Evolutionary conservation across 495 filamentous ascomycete genomes (phyloP).

Genomic region (Astrocystis sublimbata): DNA sequence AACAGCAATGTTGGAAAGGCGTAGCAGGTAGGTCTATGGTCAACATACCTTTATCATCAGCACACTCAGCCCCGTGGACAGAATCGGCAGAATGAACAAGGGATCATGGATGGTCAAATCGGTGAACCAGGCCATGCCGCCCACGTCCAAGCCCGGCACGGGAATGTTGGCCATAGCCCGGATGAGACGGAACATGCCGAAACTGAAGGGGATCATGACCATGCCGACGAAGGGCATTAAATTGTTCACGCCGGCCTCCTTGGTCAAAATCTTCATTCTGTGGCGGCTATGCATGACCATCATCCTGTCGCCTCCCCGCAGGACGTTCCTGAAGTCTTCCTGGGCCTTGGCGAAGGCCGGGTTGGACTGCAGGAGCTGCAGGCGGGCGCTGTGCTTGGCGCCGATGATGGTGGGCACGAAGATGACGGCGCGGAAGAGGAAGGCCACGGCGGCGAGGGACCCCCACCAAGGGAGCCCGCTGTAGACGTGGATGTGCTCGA

Average conservation of each 20-base stretch:
- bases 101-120: slow-evolving; percentile 82
- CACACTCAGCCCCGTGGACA: slow-evolving; percentile 37
- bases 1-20: too few species aligned
- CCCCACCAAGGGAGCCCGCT: slow-evolving; percentile 78
- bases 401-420: slow-evolving; percentile 64
- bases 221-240: slow-evolving; percentile 59
- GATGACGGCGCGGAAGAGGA: slow-evolving; percentile 63
- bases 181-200: slow-evolving; percentile 76
- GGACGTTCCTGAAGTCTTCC: slow-evolving; percentile 48
- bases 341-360: slow-evolving; percentile 53
- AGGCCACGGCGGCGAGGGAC: slow-evolving; percentile 63
- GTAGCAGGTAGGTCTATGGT: too few species aligned
- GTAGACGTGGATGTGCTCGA: slow-evolving; percentile 82
- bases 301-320: slow-evolving; percentile 39
- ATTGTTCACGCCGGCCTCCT: slow-evolving; percentile 53
- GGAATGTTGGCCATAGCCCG: slow-evolving; percentile 73
- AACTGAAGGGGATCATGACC: slow-evolving; percentile 69
- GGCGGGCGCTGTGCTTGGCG: slow-evolving; percentile 58
- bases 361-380: slow-evolving; percentile 50
- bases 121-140: slow-evolving; percentile 72
- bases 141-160: slow-evolving; percentile 71
- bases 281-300: slow-evolving; percentile 42
- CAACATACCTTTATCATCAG: slow-evolving; percentile 56
- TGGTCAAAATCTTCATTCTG: slow-evolving; percentile 53
- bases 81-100: slow-evolving; percentile 66